Evolutionary conservation across 2,329 filamentous ascomycete species (phyloP).

Genomic region (Stemphylium lycopersici): DNA sequence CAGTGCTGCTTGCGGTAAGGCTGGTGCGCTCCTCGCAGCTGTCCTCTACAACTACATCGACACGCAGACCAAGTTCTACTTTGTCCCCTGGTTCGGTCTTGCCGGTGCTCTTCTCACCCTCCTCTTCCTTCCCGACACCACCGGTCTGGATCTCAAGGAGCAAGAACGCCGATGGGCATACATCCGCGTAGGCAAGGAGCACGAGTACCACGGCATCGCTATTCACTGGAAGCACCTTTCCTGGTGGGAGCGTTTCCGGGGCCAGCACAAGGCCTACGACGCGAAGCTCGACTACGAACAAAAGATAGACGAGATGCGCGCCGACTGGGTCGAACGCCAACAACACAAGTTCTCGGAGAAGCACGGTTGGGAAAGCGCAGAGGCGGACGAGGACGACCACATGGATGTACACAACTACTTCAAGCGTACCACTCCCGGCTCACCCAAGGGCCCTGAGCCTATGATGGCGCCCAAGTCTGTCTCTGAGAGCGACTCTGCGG

Average conservation of each 20-base stretch:
- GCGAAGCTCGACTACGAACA: slow-evolving; percentile 74
- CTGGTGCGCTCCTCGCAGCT: slow-evolving; percentile 83
- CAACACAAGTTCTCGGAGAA: slow-evolving; percentile 52
- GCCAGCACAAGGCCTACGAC: slow-evolving; percentile 82
- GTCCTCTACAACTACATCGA: slow-evolving; percentile 96
- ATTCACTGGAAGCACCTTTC: slow-evolving; percentile 89
- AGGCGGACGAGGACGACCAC: slow-evolving; percentile 39
- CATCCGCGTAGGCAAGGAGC: slow-evolving; percentile 76
- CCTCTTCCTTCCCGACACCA: slow-evolving; percentile 94
- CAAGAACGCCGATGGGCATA: slow-evolving; percentile 93
- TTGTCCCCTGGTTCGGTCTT: slow-evolving; percentile 95
- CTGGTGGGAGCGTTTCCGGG: slow-evolving; percentile 81
- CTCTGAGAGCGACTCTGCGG: slow-evolving; percentile 17
- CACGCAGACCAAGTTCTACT: slow-evolving; percentile 82
- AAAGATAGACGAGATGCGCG: slow-evolving; percentile 82
- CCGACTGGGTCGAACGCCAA: slow-evolving; percentile 62
- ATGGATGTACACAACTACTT: slow-evolving; percentile 46
- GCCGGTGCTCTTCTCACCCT: slow-evolving; percentile 81
- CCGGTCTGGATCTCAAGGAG: slow-evolving; percentile 94
- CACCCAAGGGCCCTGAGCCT: slow-evolving; percentile 18
- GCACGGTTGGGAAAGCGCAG: slow-evolving; percentile 32
- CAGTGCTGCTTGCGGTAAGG: slow-evolving; percentile 88
- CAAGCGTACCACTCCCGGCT: slow-evolving; percentile 31
- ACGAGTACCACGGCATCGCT: slow-evolving; percentile 91
- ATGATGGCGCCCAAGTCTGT: slow-evolving; percentile 26